Evolutionary conservation across 1,139 yeast species (phyloP).

Genomic region (Groenewaldozyma auringiensis): DNA sequence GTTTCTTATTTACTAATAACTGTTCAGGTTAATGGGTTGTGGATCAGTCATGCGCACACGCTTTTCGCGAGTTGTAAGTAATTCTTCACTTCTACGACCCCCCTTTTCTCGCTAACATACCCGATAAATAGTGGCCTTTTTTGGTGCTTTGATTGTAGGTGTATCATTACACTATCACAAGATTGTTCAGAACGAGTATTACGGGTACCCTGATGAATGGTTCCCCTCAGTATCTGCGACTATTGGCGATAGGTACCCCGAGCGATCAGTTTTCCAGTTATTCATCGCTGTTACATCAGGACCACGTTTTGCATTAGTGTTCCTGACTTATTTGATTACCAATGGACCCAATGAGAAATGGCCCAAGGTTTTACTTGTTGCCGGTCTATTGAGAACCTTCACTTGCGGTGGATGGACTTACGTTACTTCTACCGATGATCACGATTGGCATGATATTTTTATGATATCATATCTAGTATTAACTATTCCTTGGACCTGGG

Average conservation of each 20-base stretch:
- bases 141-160: conserved; percentile 68
- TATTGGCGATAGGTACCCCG: conserved; percentile 95
- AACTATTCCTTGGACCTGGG: conserved; percentile 85
- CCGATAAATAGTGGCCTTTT: conserved; percentile 52
- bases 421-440: conserved; percentile 93
- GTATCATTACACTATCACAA: conserved; percentile 69
- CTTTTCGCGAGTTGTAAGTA: conserved; percentile 46
- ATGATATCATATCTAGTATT: conserved; percentile 85
- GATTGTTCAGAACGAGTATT: conserved; percentile 78
- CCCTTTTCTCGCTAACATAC: neutral
- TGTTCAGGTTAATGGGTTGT: conserved; percentile 49
- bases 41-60: conserved; percentile 65
- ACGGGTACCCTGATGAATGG: conserved; percentile 96
- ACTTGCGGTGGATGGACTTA: conserved; percentile 99
- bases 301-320: conserved; percentile 71
- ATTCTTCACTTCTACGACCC: too few relatives aligned
- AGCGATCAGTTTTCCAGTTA: conserved; percentile 83
- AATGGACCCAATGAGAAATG: conserved; percentile 34
- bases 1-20: neutral
- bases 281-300: conserved; percentile 45
- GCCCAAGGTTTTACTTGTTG: conserved; percentile 40
- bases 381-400: conserved; percentile 75
- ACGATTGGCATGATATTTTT: conserved; percentile 90
- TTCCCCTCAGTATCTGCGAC: conserved; percentile 96
- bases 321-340: conserved; percentile 47